Percentiles rank a stretch among this genome's conserved stretches.
Evolutionary conservation across 352 stramenopile genomes (phyloP).

Genomic region (Phytophthora rubi): DNA sequence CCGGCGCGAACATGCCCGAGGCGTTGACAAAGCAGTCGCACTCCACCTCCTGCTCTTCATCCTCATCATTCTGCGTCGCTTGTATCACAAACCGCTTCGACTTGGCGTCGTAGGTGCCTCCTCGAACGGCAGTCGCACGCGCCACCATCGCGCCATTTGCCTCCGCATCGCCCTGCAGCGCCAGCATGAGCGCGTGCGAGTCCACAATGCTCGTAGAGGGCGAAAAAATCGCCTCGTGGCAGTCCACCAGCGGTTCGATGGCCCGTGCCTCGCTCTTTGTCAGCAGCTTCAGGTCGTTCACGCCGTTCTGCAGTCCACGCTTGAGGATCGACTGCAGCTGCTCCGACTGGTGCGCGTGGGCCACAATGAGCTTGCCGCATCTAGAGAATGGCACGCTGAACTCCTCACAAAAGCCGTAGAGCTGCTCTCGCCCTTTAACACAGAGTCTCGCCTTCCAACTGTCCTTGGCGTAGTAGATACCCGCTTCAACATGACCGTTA

Average conservation of each 20-base stretch:
- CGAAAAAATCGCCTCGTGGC: conserved; percentile 88
- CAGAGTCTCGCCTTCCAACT: conserved; percentile 94
- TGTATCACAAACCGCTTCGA: conserved; percentile 45
- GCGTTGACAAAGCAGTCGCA: conserved; percentile 95
- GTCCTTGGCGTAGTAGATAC: conserved; percentile 93
- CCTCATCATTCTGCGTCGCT: conserved; percentile 39
- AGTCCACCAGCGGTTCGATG: conserved; percentile 69
- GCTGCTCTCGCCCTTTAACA: conserved; percentile 82
- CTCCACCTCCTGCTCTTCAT: conserved; percentile 67
- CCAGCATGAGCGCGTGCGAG: conserved; percentile 91
- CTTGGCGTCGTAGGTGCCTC: conserved; percentile 38
- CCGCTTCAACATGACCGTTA: conserved; percentile 40
- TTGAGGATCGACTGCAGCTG: conserved; percentile 50
- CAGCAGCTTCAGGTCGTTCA: conserved; percentile 60
- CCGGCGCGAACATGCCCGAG: conserved; percentile 84
- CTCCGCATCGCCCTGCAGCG: conserved; percentile 92
- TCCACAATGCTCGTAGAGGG: conserved; percentile 97
- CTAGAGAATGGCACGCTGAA: conserved; percentile 79
- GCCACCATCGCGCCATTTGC: conserved; percentile 83
- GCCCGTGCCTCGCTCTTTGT: conserved; percentile 44
- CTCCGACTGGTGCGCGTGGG: conserved; percentile 54
- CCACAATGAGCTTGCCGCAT: conserved; percentile 97
- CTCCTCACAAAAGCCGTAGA: conserved; percentile 94
- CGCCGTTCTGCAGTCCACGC: conserved; percentile 57
- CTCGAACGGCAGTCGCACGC: conserved; percentile 69